These are phyloP conservation scores for Arthrobotrys pseudoclavata DNA, from an alignment of 2,329 filamentous ascomycete genomes.

Conservation along the genomic window DNA sequence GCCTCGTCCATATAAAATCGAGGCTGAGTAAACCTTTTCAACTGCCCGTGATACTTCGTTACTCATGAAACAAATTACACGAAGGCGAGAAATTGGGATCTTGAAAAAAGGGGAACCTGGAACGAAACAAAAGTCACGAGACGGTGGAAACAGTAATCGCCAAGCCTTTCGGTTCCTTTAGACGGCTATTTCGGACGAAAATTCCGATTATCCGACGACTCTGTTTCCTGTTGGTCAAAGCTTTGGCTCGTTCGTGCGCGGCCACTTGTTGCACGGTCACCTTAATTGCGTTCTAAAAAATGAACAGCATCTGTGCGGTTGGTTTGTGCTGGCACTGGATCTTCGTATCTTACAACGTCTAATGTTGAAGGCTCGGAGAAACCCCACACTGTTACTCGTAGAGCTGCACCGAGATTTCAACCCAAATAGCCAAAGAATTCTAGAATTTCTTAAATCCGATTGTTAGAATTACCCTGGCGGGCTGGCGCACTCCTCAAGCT, in stretches of 20 bases:
- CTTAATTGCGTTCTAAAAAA: slow-evolving; percentile 33
- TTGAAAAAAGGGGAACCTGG: slow-evolving; percentile 1
- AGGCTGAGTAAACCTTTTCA: background rate
- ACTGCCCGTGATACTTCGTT: background rate
- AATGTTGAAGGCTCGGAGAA: slow-evolving; percentile 4
- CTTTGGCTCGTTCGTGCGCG: background rate
- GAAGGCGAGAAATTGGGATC: background rate
- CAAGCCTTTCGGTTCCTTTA: slow-evolving; percentile 16
- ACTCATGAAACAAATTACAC: slow-evolving; percentile 7
- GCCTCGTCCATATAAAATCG: background rate
- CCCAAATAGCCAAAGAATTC: slow-evolving; percentile 1
- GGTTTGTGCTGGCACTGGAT: slow-evolving; percentile 28
- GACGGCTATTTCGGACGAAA: slow-evolving; percentile 49
- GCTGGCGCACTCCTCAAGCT: background rate
- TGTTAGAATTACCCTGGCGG: background rate
- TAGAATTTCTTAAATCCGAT: background rate
- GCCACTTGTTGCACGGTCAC: slow-evolving; percentile 29
- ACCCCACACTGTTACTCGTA: background rate
- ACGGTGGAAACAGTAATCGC: background rate
- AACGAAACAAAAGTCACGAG: slow-evolving; percentile 10
- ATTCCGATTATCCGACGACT: slow-evolving; percentile 39
- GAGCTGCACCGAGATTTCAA: background rate
- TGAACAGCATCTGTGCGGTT: slow-evolving; percentile 6
- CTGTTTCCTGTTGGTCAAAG: background rate
- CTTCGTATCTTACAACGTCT: background rate